These are phyloP conservation scores for Entomortierella chlamydospora DNA, from an alignment of 192 early-diverging fungal genomes.

Conservation along the genomic window DNA sequence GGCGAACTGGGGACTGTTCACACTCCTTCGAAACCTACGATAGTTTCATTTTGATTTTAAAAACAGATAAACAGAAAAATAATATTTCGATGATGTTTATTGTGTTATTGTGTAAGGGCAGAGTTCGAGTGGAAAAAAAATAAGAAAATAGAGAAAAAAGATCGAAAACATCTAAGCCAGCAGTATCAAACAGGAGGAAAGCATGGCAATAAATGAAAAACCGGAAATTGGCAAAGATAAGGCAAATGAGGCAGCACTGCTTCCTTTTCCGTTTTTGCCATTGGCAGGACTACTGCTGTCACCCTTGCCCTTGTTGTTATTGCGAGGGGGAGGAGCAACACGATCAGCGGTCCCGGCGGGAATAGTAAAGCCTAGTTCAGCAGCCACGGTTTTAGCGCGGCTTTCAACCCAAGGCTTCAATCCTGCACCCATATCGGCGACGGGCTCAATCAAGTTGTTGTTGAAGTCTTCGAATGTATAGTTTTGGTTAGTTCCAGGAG, in stretches of 20 bases:
- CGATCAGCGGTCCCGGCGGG: no score
- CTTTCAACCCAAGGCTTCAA: slow-evolving; percentile 25
- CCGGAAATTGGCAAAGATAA: slow-evolving; percentile 1
- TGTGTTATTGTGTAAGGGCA: slow-evolving; percentile 23
- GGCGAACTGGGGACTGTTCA: no score
- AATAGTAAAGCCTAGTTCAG: no score
- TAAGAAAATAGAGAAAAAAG: slow-evolving; percentile 18
- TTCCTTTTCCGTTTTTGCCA: slow-evolving; percentile 20
- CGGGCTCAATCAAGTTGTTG: slow-evolving; percentile 1
- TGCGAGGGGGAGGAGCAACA: slow-evolving; percentile 7
- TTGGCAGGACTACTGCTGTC: not conserved
- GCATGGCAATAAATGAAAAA: slow-evolving; percentile 10
- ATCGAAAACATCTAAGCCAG: slow-evolving; percentile 36
- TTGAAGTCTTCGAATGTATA: slow-evolving; percentile 28
- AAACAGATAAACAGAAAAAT: no score
- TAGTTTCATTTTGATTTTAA: no score
- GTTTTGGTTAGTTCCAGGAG: slow-evolving; percentile 24
- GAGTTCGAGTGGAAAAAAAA: no score
- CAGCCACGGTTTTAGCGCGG: not conserved
- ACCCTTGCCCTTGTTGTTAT: slow-evolving; percentile 22
- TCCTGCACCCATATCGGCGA: slow-evolving; percentile 13
- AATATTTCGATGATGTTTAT: slow-evolving; percentile 1
- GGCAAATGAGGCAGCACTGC: slow-evolving; percentile 9
- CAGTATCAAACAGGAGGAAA: slow-evolving; percentile 30
- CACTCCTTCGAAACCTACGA: no score